These are phyloP conservation scores for Trifolium dubium DNA, from an alignment of 306 rosid genomes.

Conservation along the genomic window DNA sequence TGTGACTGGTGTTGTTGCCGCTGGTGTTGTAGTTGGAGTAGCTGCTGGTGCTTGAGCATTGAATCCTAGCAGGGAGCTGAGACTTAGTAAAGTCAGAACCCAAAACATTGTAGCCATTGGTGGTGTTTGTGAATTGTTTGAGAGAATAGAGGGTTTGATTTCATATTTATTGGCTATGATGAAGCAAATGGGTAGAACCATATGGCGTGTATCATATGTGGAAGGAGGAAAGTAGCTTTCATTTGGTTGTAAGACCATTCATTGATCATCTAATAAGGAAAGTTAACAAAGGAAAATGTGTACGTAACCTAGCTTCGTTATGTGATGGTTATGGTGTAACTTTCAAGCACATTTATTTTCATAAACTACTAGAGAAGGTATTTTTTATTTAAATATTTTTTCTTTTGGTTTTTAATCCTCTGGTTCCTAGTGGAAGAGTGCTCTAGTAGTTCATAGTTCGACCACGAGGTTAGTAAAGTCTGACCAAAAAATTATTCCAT, in stretches of 20 bases:
- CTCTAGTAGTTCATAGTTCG: too few relatives aligned
- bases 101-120: conserved; percentile 46
- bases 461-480: too few relatives aligned
- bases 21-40: conserved; percentile 33
- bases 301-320: neutral
- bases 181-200: conserved; percentile 33
- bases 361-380: neutral
- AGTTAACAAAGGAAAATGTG: neutral
- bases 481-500: too few relatives aligned
- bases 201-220: conserved; percentile 27
- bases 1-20: conserved; percentile 18
- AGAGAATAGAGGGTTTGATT: neutral
- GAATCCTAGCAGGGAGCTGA: conserved; percentile 32
- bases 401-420: too few relatives aligned
- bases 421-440: too few relatives aligned
- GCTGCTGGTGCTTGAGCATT: conserved; percentile 51
- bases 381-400: too few relatives aligned
- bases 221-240: conserved; percentile 58
- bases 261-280: conserved; percentile 46
- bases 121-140: conserved; percentile 22
- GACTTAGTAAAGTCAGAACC: conserved; percentile 39
- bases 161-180: conserved; percentile 42
- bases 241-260: conserved; percentile 51
- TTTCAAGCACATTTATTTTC: conserved; percentile 14
- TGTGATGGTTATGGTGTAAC: conserved; percentile 30